phyloP scores from a whole-genome alignment of 2,329 filamentous ascomycete species.

The Davidsoniella eucalypti region DNA sequence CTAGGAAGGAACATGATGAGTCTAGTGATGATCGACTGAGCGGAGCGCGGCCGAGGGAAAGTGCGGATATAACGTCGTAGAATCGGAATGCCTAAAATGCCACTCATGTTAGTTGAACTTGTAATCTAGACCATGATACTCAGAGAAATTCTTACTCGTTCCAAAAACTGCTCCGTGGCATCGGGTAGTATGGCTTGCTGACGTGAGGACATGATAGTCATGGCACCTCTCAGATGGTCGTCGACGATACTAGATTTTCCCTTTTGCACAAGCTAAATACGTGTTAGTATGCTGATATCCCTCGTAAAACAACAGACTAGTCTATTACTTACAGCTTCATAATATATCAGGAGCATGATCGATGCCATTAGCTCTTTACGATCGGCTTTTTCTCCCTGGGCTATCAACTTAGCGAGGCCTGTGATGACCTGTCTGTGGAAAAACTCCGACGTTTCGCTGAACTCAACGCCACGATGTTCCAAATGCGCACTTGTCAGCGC shows the following conservation, averaged over 20 bases:
- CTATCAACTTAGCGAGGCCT: constrained; percentile 39
- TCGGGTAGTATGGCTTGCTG: constrained; percentile 21
- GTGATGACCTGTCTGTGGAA: constrained; percentile 45
- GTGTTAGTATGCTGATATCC: not conserved
- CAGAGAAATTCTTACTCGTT: constrained; percentile 28
- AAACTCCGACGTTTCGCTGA: constrained; percentile 37
- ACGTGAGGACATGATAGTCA: constrained; percentile 36
- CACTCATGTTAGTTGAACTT: not conserved
- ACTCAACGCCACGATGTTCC: constrained; percentile 43
- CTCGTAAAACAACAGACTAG: not conserved
- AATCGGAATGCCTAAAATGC: constrained; percentile 40
- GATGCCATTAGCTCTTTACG: constrained; percentile 42
- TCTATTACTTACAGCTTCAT: constrained; percentile 38
- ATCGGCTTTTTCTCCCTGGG: constrained; percentile 31
- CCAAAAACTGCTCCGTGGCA: constrained; percentile 39
- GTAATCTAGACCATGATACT: not conserved
- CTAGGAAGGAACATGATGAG: constrained; percentile 32
- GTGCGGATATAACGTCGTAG: constrained; percentile 47
- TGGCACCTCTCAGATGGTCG: constrained; percentile 43
- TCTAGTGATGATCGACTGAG: constrained; percentile 29
- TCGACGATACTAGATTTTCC: constrained; percentile 43
- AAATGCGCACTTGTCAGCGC: constrained; percentile 73
- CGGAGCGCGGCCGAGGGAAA: constrained; percentile 41
- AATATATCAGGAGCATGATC: constrained; percentile 46
- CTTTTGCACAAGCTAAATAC: constrained; percentile 39